Percentiles rank a stretch among this genome's conserved stretches.
phyloP scores from a whole-genome alignment of 1,284 basidiomycete species.

The Cerrena zonata region DNA sequence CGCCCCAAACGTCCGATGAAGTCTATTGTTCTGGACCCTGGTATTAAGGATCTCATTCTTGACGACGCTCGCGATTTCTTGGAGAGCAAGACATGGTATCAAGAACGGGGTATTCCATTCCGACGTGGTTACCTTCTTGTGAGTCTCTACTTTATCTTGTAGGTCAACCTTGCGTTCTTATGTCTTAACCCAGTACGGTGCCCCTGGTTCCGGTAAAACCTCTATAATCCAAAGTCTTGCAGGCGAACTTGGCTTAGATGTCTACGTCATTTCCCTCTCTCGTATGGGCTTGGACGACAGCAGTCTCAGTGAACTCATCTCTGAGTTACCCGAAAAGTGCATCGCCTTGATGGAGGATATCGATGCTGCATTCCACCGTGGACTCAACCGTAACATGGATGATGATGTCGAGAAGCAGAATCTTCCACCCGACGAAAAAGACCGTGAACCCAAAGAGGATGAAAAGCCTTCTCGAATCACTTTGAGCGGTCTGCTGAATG shows the following conservation, averaged over 20 bases:
- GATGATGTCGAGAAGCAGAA: constrained; percentile 15
- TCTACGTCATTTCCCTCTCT: constrained; percentile 73
- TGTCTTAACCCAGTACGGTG: constrained; percentile 46
- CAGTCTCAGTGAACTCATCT: constrained; percentile 53
- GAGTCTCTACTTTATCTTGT: constrained; percentile 13
- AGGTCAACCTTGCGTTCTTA: neutral
- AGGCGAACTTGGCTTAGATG: constrained; percentile 66
- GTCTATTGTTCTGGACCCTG: constrained; percentile 64
- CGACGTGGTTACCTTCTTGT: constrained; percentile 67
- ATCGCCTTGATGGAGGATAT: constrained; percentile 80
- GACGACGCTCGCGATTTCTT: constrained; percentile 67
- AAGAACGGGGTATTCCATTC: constrained; percentile 63
- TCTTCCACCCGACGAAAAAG: constrained; percentile 8
- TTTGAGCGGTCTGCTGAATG: constrained; percentile 68
- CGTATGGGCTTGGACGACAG: constrained; percentile 66
- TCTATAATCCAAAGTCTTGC: constrained; percentile 72
- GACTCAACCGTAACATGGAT: constrained; percentile 38
- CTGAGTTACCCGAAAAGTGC: constrained; percentile 59
- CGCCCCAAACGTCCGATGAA: constrained; percentile 58
- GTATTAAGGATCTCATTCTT: constrained; percentile 56
- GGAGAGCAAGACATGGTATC: constrained; percentile 60
- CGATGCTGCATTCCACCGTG: constrained; percentile 64
- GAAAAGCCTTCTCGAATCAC: constrained; percentile 40
- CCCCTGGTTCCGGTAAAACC: constrained; percentile 72
- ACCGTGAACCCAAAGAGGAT: constrained; percentile 4